Evolutionary conservation across 2,329 filamentous ascomycete genomes (phyloP).

Genomic region (Trichoderma atroviride): DNA sequence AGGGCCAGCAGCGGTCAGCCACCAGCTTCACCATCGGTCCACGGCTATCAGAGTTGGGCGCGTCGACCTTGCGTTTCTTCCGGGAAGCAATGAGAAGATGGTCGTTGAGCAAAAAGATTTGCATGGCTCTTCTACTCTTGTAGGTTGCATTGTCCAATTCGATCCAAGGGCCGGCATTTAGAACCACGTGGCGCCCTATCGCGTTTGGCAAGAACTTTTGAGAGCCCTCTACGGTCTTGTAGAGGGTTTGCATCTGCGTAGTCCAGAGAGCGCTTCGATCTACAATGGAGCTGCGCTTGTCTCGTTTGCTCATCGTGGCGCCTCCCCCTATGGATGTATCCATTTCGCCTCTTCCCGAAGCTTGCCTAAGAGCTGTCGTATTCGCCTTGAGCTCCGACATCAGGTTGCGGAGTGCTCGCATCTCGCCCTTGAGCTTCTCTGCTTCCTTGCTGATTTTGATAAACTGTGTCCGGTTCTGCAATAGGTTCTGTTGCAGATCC

Average conservation of each 20-base stretch:
- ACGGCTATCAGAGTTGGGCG: slow-evolving; percentile 52
- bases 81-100: slow-evolving; percentile 87
- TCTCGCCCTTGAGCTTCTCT: slow-evolving; percentile 94
- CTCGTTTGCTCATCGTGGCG: slow-evolving; percentile 65
- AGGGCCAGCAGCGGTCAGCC: slow-evolving; percentile 90
- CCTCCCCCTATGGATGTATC: slow-evolving; percentile 53
- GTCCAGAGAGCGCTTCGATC: slow-evolving; percentile 69
- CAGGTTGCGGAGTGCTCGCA: slow-evolving; percentile 84
- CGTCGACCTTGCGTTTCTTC: slow-evolving; percentile 88
- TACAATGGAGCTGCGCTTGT: slow-evolving; percentile 87
- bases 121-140: slow-evolving; percentile 86
- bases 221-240: slow-evolving; percentile 96
- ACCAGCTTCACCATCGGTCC: slow-evolving; percentile 74
- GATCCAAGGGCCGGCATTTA: slow-evolving; percentile 92
- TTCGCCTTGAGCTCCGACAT: slow-evolving; percentile 91
- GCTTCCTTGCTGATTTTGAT: slow-evolving; percentile 99
- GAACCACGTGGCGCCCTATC: slow-evolving; percentile 87
- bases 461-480: slow-evolving; percentile 96
- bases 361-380: slow-evolving; percentile 64
- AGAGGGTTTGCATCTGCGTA: slow-evolving; percentile 73
- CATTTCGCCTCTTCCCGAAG: slow-evolving; percentile 56
- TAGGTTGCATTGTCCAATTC: slow-evolving; percentile 97
- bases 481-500: slow-evolving; percentile 92
- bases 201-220: slow-evolving; percentile 94
- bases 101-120: slow-evolving; percentile 91